Evolutionary conservation across 2,329 filamentous ascomycete genomes (phyloP), one percentile per base, ranked within the genome.

Genomic region (Arthrobotrys sinensis): DNA sequence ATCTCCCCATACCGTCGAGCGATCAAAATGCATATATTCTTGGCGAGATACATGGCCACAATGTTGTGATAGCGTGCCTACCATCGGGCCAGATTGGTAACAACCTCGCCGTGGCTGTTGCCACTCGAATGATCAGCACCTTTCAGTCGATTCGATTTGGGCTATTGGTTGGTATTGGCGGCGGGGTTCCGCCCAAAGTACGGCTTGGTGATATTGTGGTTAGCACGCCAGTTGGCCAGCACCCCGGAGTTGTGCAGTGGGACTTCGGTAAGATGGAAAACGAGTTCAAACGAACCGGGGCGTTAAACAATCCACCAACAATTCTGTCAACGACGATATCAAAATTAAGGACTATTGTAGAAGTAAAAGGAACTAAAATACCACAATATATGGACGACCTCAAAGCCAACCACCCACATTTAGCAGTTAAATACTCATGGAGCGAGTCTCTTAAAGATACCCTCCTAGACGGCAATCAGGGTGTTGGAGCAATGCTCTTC

Each of bases 201-300:
- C 36, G 65, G 10, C 65, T 69, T 40, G 66, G 52, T 6, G 53
- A 70, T 43, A 16, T 70, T 6, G 66, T 70, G 10, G 66, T 70
- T 19, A 62, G 66, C 24, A 38, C 8, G 8, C 66, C 66, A 3
- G 12, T 10, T 1, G 53, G 19, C 14, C 14, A 43, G 19, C 28
- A 48, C 24, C 53, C 66, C n/a, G 66, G 66, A 10, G 66, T 70
- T 5, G 55, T 70, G 3, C 53, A 63, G 38, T 70, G 55, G 52
- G 66, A 70, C 34, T 24, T 62, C n/a, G 52, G 53, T 2, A 63
- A 48, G 43, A 16, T n/a, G 11, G 32, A 50, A 14, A 32, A 50
- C 4, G 53, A 46, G 14, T 45, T 63, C 36, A 7, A 12, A 34
- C 19, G 43, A 24, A 48, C 43, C 3, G 57, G 57, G 0, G 19